These are phyloP conservation scores for Lipomyces orientalis DNA, from an alignment of 805 yeast species.

Conservation along the genomic window DNA sequence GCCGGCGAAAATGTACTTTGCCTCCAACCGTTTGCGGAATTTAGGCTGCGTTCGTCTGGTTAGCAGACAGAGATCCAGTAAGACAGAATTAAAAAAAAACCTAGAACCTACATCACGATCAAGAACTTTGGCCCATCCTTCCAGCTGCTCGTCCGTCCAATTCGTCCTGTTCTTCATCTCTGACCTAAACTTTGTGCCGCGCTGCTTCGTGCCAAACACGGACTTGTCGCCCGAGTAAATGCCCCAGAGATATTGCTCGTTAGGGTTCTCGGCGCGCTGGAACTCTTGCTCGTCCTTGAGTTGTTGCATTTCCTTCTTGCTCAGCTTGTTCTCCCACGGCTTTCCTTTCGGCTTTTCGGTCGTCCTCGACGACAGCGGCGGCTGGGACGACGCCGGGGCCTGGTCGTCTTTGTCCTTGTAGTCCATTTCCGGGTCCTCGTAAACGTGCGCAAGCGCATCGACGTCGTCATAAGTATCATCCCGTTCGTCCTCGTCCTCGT, in stretches of 20 bases:
- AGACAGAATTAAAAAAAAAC: not conserved
- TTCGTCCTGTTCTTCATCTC: constrained; percentile 39
- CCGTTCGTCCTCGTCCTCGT: constrained; percentile 39
- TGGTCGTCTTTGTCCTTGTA: not conserved
- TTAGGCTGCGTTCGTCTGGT: constrained; percentile 36
- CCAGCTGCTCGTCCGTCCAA: constrained; percentile 91
- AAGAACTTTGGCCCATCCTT: constrained; percentile 88
- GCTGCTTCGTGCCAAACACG: constrained; percentile 54
- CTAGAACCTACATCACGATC: constrained; percentile 59
- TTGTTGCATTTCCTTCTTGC: constrained; percentile 20
- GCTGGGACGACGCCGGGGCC: not conserved
- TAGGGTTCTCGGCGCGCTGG: constrained; percentile 38
- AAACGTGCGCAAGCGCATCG: constrained; percentile 40
- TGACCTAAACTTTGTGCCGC: constrained; percentile 53
- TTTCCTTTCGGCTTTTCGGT: not conserved
- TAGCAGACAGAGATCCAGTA: not conserved
- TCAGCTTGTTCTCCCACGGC: constrained; percentile 28
- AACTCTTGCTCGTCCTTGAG: constrained; percentile 46
- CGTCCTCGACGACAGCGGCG: not conserved
- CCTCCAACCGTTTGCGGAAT: constrained; percentile 66
- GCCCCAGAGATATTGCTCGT: constrained; percentile 63
- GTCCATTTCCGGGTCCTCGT: constrained; percentile 17
- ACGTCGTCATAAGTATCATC: constrained; percentile 45
- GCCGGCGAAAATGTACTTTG: constrained; percentile 59
- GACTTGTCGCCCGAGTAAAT: constrained; percentile 58